Evolutionary conservation across 2,329 filamentous ascomycete genomes (phyloP).

Genomic region (Polychaeton citri): DNA sequence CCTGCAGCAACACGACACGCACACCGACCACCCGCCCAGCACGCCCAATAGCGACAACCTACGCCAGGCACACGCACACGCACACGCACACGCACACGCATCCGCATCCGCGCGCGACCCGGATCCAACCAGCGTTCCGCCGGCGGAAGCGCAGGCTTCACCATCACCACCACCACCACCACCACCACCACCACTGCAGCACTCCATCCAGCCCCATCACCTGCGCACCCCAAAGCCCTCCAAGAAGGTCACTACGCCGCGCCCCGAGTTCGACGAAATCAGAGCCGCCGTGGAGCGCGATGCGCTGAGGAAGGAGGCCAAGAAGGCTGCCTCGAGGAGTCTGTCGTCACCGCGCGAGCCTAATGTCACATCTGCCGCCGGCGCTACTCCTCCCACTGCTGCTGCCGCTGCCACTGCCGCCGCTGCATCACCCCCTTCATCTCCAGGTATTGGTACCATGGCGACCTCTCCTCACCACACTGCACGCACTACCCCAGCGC

Average conservation of each 20-base stretch:
- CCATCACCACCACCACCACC: not conserved
- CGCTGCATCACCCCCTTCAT: slow-evolving; percentile 21
- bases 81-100: no score
- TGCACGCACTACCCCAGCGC: slow-evolving; percentile 6
- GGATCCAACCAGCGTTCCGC: not conserved
- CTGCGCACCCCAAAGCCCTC: slow-evolving; percentile 11
- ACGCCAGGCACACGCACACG: no score
- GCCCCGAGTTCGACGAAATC: slow-evolving; percentile 11
- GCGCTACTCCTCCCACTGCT: slow-evolving; percentile 13
- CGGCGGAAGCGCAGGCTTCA: not conserved
- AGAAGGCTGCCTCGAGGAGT: slow-evolving; percentile 4
- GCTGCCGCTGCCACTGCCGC: slow-evolving; percentile 18
- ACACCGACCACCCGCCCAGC: not conserved
- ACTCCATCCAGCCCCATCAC: slow-evolving; percentile 1
- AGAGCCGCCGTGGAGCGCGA: slow-evolving; percentile 12
- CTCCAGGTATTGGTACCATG: slow-evolving; percentile 19
- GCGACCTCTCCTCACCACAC: slow-evolving; percentile 20
- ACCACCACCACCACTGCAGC: not conserved
- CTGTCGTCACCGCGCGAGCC: slow-evolving; percentile 1
- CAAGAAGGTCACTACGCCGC: slow-evolving; percentile 7
- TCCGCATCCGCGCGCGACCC: no score
- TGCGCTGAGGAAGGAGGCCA: slow-evolving; percentile 13
- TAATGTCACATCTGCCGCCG: slow-evolving; percentile 1
- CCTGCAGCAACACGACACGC: not conserved
- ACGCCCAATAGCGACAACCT: not conserved